A percentile compares a stretch with the other conserved stretches of the same genome.
These are phyloP conservation scores for Bipolaris bicolor DNA, from an alignment of 2,329 filamentous ascomycete species.

Conservation along the genomic window DNA sequence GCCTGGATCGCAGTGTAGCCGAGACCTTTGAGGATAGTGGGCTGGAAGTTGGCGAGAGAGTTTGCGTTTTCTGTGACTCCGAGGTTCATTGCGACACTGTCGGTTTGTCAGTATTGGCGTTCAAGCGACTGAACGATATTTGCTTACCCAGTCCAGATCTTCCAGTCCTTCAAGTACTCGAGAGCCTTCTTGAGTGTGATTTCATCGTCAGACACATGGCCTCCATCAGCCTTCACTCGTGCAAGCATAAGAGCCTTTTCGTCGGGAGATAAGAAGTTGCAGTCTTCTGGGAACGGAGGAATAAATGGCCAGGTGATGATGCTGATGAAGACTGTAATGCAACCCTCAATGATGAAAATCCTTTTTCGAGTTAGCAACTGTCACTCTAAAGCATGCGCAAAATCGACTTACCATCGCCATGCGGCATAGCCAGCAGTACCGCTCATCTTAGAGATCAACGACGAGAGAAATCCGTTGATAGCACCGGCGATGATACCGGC, in stretches of 20 bases:
- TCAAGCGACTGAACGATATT: slow-evolving; percentile 43
- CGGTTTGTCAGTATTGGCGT: background rate
- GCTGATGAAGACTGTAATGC: slow-evolving; percentile 59
- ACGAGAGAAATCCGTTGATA: slow-evolving; percentile 61
- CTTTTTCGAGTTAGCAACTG: slow-evolving; percentile 11
- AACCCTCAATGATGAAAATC: slow-evolving; percentile 68
- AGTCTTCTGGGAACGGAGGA: slow-evolving; percentile 56
- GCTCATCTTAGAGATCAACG: slow-evolving; percentile 48
- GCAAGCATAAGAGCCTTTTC: slow-evolving; percentile 60
- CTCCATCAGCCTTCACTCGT: slow-evolving; percentile 56
- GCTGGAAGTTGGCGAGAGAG: slow-evolving; percentile 42
- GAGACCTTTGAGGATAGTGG: slow-evolving; percentile 45
- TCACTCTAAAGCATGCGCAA: background rate
- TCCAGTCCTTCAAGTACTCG: slow-evolving; percentile 58
- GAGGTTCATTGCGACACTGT: slow-evolving; percentile 36
- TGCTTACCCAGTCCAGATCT: slow-evolving; percentile 60
- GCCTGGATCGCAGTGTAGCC: slow-evolving; percentile 44
- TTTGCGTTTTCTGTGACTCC: slow-evolving; percentile 43
- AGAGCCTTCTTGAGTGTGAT: slow-evolving; percentile 55
- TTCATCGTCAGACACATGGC: slow-evolving; percentile 54
- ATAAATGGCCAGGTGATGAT: slow-evolving; percentile 57
- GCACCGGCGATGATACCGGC: slow-evolving; percentile 61
- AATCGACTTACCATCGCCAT: slow-evolving; percentile 38
- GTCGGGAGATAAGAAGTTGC: slow-evolving; percentile 57
- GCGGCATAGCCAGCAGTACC: slow-evolving; percentile 31